These are phyloP conservation scores for Phytophthora niederhauseri DNA, from an alignment of 352 stramenopile genomes.

Conservation along the genomic window DNA sequence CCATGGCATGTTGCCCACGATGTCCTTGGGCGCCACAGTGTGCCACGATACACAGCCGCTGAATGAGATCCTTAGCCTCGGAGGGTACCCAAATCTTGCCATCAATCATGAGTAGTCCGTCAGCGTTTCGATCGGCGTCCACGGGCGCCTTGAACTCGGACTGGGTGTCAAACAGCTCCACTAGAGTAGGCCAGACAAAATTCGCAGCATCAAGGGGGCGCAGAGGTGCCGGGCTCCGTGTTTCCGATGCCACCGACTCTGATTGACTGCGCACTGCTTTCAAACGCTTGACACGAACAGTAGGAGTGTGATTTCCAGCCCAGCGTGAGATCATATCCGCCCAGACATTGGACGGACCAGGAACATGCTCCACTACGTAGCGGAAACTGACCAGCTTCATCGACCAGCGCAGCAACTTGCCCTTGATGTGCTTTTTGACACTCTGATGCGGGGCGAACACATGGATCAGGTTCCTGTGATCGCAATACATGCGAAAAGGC, in stretches of 20 bases:
- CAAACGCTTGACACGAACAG: not conserved
- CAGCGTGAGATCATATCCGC: conserved; percentile 19
- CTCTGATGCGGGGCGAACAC: conserved; percentile 6
- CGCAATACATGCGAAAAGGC: conserved; percentile 2
- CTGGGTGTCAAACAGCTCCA: not conserved
- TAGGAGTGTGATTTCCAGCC: not conserved
- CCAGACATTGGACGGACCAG: conserved; percentile 14
- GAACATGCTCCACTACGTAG: conserved; percentile 16
- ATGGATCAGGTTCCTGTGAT: conserved; percentile 11
- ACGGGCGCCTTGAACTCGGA: not conserved
- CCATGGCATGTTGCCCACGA: not conserved
- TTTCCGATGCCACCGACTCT: not conserved
- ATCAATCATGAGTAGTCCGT: not conserved
- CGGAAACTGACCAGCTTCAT: conserved; percentile 18
- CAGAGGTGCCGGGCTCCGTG: not conserved
- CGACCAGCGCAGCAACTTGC: conserved; percentile 14
- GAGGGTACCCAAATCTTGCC: not conserved
- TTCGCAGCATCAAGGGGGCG: not conserved
- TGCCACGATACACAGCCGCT: not conserved
- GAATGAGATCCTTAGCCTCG: not conserved
- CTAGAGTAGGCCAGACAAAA: not conserved
- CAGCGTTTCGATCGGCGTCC: not conserved
- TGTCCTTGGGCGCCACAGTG: not conserved
- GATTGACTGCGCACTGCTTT: not conserved
- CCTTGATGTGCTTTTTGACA: conserved; percentile 14